These are phyloP conservation scores for Fusarium miscanthi DNA, from an alignment of 2,329 filamentous ascomycete species.

Conservation along the genomic window DNA sequence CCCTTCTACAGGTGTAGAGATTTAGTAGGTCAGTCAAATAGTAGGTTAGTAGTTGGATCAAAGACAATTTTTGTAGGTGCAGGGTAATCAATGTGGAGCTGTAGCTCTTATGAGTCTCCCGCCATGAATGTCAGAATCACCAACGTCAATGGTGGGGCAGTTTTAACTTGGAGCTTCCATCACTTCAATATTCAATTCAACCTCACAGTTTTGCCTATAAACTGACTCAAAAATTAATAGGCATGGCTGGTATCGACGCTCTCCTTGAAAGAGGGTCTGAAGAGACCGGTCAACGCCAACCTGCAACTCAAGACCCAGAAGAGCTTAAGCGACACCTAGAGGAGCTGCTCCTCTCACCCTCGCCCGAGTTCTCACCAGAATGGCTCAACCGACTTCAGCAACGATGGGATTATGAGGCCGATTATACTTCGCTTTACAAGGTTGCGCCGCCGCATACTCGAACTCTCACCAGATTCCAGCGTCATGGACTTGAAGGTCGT, in stretches of 20 bases:
- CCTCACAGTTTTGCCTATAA: conserved; percentile 1
- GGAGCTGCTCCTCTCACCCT: conserved; percentile 80
- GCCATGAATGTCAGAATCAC: conserved; percentile 29
- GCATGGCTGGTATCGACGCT: conserved; percentile 52
- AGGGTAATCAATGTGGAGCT: conserved; percentile 28
- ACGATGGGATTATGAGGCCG: conserved; percentile 83
- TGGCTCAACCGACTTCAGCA: conserved; percentile 94
- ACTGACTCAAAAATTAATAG: conserved; percentile 2
- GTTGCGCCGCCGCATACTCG: conserved; percentile 91
- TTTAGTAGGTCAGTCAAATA: too few species aligned
- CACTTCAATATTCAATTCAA: conserved; percentile 14
- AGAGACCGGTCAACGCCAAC: conserved; percentile 26
- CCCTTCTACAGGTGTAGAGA: background rate
- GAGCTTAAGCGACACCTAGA: conserved; percentile 78
- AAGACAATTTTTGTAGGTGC: background rate
- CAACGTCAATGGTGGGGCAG: conserved; percentile 43
- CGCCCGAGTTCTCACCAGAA: conserved; percentile 79
- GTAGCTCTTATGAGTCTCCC: conserved; percentile 13
- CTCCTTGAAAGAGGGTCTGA: conserved; percentile 45
- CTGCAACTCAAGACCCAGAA: conserved; percentile 60
- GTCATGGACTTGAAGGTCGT: conserved; percentile 90
- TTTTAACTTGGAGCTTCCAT: conserved; percentile 34
- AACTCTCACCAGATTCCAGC: conserved; percentile 91
- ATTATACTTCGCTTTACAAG: conserved; percentile 86
- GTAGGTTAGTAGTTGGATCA: too few species aligned